These are phyloP conservation scores for Collybia nuda DNA, from an alignment of 768 basidiomycete species.

Conservation along the genomic window DNA sequence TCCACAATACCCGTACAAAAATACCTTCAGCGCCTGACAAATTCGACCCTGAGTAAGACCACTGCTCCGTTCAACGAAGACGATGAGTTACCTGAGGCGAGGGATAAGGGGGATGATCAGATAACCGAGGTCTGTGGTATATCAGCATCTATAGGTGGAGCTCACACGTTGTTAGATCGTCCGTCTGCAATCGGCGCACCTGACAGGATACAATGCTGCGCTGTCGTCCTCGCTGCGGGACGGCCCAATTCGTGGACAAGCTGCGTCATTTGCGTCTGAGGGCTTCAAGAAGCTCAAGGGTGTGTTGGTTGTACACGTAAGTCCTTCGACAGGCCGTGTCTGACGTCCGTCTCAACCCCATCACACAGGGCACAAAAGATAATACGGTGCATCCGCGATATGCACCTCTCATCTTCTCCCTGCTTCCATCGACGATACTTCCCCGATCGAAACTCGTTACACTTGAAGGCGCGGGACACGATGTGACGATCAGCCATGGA, in stretches of 20 bases:
- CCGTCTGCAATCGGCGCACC: constrained; percentile 74
- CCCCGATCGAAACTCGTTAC: constrained; percentile 40
- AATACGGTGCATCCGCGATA: constrained; percentile 56
- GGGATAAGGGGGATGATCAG: no score
- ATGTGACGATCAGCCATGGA: constrained; percentile 45
- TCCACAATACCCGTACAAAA: constrained; percentile 62
- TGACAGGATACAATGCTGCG: constrained; percentile 73
- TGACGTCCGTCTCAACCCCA: background rate
- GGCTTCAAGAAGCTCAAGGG: constrained; percentile 36
- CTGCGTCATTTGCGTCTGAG: constrained; percentile 48
- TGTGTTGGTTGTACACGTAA: constrained; percentile 66
- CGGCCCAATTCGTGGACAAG: constrained; percentile 68
- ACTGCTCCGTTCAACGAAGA: background rate
- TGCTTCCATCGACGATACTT: constrained; percentile 38
- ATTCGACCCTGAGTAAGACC: constrained; percentile 21
- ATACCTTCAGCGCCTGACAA: constrained; percentile 52
- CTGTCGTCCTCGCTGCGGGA: constrained; percentile 75
- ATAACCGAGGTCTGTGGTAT: background rate
- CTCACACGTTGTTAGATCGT: constrained; percentile 49
- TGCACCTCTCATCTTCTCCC: constrained; percentile 41
- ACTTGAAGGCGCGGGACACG: constrained; percentile 54
- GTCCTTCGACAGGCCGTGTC: constrained; percentile 14
- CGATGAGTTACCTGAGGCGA: no score
- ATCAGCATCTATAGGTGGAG: background rate
- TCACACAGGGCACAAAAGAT: constrained; percentile 55